Evolutionary conservation across 768 basidiomycete genomes (phyloP).

Genomic region (Lactarius deliciosus): DNA sequence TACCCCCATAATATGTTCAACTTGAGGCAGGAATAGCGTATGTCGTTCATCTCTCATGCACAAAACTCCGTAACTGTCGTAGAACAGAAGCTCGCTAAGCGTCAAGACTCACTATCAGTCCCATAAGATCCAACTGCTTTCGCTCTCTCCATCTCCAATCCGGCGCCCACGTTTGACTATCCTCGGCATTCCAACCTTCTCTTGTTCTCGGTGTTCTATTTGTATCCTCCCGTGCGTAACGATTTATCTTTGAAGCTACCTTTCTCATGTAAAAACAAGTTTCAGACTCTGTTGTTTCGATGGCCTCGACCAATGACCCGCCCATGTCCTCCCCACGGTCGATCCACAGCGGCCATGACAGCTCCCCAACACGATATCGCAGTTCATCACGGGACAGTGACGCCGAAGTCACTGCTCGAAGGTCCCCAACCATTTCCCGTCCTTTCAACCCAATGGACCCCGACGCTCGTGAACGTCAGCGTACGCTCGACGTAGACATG

Average conservation of each 20-base stretch:
- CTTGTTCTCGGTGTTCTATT: background rate
- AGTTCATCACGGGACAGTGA: conserved; percentile 36
- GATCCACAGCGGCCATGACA: conserved; percentile 10
- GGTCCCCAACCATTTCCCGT: conserved; percentile 61
- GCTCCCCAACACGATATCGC: conserved; percentile 15
- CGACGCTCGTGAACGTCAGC: conserved; percentile 80
- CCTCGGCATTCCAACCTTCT: background rate
- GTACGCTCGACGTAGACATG: conserved; percentile 94
- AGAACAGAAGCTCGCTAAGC: background rate
- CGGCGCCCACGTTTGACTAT: background rate
- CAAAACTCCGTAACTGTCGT: background rate
- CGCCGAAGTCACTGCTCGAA: conserved; percentile 44
- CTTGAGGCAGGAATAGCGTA: background rate
- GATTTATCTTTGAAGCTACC: background rate
- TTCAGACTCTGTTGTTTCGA: background rate
- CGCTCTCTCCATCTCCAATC: background rate
- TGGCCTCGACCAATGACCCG: conserved; percentile 13
- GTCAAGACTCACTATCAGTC: background rate
- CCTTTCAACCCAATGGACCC: conserved; percentile 70
- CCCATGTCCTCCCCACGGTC: conserved; percentile 21
- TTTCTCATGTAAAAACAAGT: background rate
- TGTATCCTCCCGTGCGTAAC: background rate
- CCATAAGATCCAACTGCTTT: background rate
- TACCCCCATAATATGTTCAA: background rate
- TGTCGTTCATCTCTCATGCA: background rate